These are phyloP conservation scores for Chytriomyces sp. DNA, from an alignment of 192 early-diverging fungal species.

Conservation along the genomic window DNA sequence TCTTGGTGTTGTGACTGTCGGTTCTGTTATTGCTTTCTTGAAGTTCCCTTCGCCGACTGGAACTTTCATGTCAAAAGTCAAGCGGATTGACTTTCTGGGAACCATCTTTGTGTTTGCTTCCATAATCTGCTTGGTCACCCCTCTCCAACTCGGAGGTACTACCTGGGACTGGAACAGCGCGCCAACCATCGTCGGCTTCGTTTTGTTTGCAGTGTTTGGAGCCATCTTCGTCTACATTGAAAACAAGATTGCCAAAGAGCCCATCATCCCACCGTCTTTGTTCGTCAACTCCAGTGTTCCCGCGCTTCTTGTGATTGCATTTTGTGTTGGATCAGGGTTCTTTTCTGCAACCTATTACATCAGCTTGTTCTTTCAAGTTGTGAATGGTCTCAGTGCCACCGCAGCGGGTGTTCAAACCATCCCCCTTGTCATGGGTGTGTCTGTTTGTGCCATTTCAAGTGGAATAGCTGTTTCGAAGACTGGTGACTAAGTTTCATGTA, in stretches of 20 bases:
- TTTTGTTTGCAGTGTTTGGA: slow-evolving; percentile 28
- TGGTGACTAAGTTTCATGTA: slow-evolving; percentile 19
- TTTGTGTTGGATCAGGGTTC: slow-evolving; percentile 52
- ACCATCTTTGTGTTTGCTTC: slow-evolving; percentile 53
- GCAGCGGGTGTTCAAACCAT: slow-evolving; percentile 74
- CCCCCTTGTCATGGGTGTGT: slow-evolving; percentile 73
- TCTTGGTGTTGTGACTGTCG: slow-evolving; percentile 66
- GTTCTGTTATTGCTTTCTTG: slow-evolving; percentile 53
- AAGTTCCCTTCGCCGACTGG: slow-evolving; percentile 56
- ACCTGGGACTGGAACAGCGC: slow-evolving; percentile 64
- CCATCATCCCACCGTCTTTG: slow-evolving; percentile 71
- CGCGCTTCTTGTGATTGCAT: slow-evolving; percentile 37
- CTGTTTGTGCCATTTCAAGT: slow-evolving; percentile 63
- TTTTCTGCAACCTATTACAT: slow-evolving; percentile 70
- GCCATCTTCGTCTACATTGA: slow-evolving; percentile 66
- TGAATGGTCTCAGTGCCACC: slow-evolving; percentile 73
- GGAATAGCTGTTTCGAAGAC: slow-evolving; percentile 65
- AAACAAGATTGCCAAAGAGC: slow-evolving; percentile 62
- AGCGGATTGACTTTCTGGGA: slow-evolving; percentile 66
- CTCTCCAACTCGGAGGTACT: slow-evolving; percentile 74
- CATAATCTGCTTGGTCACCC: slow-evolving; percentile 66
- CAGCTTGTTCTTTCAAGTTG: slow-evolving; percentile 67
- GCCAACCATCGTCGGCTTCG: slow-evolving; percentile 61
- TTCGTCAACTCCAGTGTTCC: slow-evolving; percentile 57
- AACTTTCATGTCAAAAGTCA: slow-evolving; percentile 56